These are phyloP conservation scores for Tremella fuciformis DNA, from an alignment of 768 basidiomycete genomes.

Conservation along the genomic window DNA sequence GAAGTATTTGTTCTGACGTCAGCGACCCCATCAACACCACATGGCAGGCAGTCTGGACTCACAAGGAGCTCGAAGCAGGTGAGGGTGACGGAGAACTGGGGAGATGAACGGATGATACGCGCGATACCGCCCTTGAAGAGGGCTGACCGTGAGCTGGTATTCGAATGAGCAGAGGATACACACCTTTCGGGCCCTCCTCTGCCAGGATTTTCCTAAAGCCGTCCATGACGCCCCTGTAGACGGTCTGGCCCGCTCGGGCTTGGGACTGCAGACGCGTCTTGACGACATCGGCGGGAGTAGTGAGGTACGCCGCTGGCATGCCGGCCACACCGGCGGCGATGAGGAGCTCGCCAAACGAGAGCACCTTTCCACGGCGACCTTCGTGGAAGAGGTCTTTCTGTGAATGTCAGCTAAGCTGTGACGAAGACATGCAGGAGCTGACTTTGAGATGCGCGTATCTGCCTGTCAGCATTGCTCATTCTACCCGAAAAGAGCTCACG, in stretches of 20 bases:
- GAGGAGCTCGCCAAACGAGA: conserved; percentile 89
- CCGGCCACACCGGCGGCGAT: conserved; percentile 67
- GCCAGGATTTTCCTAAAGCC: conserved; percentile 85
- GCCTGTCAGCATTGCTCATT: neutral
- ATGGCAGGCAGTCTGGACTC: neutral
- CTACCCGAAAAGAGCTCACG: conserved; percentile 52
- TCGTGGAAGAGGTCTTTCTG: conserved; percentile 94
- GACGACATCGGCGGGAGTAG: conserved; percentile 70
- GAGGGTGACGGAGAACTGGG: conserved; percentile 73
- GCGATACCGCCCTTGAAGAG: conserved; percentile 60
- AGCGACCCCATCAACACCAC: neutral
- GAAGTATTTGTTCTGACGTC: conserved; percentile 36
- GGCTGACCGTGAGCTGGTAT: neutral
- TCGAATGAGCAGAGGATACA: conserved; percentile 2
- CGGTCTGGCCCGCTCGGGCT: conserved; percentile 80
- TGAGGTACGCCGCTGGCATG: conserved; percentile 76
- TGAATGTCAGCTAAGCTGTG: conserved; percentile 50
- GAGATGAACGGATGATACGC: conserved; percentile 44
- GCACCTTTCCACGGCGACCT: conserved; percentile 88
- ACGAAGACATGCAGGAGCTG: conserved; percentile 13
- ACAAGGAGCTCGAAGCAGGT: conserved; percentile 40
- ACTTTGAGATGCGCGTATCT: conserved; percentile 62
- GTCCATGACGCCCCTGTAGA: conserved; percentile 84
- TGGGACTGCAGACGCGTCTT: conserved; percentile 96
- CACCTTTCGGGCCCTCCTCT: conserved; percentile 53